phyloP scores from a whole-genome alignment of 2,329 filamentous ascomycete genomes.

The Myriosclerotinia duriaeana region DNA sequence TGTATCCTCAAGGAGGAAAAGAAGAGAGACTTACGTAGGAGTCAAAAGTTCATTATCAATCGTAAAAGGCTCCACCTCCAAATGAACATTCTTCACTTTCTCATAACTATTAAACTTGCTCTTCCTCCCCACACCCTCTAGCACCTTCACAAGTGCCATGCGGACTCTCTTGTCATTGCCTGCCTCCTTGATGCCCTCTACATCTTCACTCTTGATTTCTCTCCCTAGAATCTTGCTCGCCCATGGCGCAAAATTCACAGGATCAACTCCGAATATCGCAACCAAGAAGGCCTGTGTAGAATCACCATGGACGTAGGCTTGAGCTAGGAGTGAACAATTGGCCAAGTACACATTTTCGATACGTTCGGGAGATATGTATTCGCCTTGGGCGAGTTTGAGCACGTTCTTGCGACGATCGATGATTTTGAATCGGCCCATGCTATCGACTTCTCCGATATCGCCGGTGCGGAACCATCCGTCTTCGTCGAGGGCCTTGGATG shows the following conservation, averaged over 20 bases:
- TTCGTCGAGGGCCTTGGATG: conserved; percentile 72
- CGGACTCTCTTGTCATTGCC: conserved; percentile 68
- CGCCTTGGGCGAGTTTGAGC: conserved; percentile 95
- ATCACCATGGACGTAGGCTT: conserved; percentile 90
- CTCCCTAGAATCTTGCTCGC: conserved; percentile 74
- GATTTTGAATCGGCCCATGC: conserved; percentile 82
- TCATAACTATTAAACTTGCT: conserved; percentile 93
- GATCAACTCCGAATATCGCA: conserved; percentile 83
- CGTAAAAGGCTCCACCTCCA: conserved; percentile 86
- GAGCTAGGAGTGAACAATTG: conserved; percentile 72
- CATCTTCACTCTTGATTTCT: conserved; percentile 62
- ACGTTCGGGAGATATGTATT: conserved; percentile 96
- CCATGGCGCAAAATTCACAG: conserved; percentile 77
- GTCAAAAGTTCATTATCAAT: conserved; percentile 90
- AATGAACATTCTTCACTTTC: conserved; percentile 68
- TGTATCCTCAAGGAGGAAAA: background rate
- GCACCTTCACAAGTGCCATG: conserved; percentile 71
- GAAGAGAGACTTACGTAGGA: conserved; percentile 67
- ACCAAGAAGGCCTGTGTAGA: conserved; percentile 78
- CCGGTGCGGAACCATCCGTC: conserved; percentile 98
- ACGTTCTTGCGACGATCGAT: conserved; percentile 98
- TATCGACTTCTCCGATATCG: conserved; percentile 84
- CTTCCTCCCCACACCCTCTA: conserved; percentile 75
- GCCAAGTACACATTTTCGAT: conserved; percentile 93
- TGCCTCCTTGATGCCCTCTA: conserved; percentile 65